Percentiles rank a stretch among this genome's conserved stretches.
Conservation (phyloP, 306 rosid species). For the Quercus alba region DNA sequence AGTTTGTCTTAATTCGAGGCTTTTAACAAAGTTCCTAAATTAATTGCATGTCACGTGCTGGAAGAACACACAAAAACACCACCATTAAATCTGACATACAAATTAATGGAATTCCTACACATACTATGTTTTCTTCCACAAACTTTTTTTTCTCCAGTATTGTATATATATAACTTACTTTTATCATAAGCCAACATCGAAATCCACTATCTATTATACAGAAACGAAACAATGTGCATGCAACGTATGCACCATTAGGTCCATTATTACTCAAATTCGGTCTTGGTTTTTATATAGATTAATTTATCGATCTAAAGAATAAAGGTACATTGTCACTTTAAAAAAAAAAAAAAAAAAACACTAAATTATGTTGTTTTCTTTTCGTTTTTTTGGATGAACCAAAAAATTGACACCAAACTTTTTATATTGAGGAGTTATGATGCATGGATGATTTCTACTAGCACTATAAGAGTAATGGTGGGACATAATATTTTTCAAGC, state of each 20-base stretch:
- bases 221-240: not conserved
- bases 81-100: not conserved
- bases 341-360: not conserved
- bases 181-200: not conserved
- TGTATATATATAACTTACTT: not conserved
- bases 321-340: not conserved
- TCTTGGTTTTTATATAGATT: not conserved
- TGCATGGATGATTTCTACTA: too few species aligned
- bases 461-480: too few species aligned
- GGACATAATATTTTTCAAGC: too few species aligned
- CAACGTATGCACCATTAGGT: not conserved
- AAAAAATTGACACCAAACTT: not conserved
- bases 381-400: not conserved
- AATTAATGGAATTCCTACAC: not conserved
- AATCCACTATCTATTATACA: not conserved
- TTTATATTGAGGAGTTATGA: too few species aligned
- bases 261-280: not conserved
- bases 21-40: not conserved
- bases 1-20: not conserved
- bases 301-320: not conserved
- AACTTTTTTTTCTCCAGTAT: not conserved
- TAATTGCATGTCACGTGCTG: not conserved
- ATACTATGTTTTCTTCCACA: not conserved
- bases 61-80: not conserved
- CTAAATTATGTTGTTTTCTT: not conserved